phyloP scores from a whole-genome alignment of 306 rosid genomes.

The Luffa aegyptiaca region DNA sequence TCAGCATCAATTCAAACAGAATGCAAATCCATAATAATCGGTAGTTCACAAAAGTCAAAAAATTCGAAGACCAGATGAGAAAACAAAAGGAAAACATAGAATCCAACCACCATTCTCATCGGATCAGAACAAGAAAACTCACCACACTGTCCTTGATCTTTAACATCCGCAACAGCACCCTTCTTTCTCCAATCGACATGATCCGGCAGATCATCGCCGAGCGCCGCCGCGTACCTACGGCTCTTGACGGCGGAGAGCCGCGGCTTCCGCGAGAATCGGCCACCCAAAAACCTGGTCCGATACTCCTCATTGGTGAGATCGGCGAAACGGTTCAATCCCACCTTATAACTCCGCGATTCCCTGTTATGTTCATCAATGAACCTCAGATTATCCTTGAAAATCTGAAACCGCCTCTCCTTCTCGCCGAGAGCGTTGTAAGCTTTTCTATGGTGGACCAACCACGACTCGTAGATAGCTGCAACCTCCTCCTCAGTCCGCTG shows the following conservation, averaged over 20 bases:
- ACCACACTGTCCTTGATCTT: slow-evolving; percentile 97
- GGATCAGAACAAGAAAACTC: slow-evolving; percentile 12
- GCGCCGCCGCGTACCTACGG: slow-evolving; percentile 32
- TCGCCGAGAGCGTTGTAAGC: slow-evolving; percentile 58
- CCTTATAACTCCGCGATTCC: slow-evolving; percentile 19
- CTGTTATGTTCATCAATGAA: slow-evolving; percentile 46
- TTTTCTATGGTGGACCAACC: slow-evolving; percentile 63
- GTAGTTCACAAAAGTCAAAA: background rate
- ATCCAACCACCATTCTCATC: background rate
- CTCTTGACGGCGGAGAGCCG: slow-evolving; percentile 21
- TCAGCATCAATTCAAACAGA: background rate
- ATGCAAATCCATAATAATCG: background rate
- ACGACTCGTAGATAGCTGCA: slow-evolving; percentile 38
- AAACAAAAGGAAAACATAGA: background rate
- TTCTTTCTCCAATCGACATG: slow-evolving; percentile 68
- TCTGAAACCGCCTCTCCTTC: slow-evolving; percentile 48
- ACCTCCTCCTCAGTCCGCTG: slow-evolving; percentile 21
- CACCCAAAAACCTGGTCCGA: slow-evolving; percentile 36
- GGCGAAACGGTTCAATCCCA: slow-evolving; percentile 68
- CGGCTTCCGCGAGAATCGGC: slow-evolving; percentile 2
- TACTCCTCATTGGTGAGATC: slow-evolving; percentile 77
- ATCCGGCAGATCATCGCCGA: slow-evolving; percentile 46
- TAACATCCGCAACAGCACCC: slow-evolving; percentile 62
- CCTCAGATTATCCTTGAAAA: slow-evolving; percentile 59
- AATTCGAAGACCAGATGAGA: background rate